Conservation (phyloP, 441 rosid genomes). For the Sinapis alba region DNA sequence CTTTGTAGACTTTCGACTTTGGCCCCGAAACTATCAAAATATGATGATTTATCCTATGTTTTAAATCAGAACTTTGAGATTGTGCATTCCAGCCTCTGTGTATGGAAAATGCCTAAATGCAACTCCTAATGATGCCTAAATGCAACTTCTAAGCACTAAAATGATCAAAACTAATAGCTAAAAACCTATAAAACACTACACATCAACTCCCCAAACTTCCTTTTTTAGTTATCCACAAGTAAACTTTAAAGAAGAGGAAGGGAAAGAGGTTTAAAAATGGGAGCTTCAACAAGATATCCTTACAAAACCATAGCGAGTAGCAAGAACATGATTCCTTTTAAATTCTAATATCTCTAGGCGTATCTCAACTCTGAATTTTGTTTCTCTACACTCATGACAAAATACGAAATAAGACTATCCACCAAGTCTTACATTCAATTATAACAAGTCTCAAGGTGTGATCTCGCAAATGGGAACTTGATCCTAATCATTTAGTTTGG, state of each 20-base stretch:
- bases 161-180: neutral
- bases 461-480: neutral
- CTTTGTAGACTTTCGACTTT: too few species aligned
- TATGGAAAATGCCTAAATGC: neutral
- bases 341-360: neutral
- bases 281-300: neutral
- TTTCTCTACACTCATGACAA: too few species aligned
- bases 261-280: too few species aligned
- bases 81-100: neutral
- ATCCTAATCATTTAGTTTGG: neutral
- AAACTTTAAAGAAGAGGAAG: too few species aligned
- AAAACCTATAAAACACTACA: neutral
- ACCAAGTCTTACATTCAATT: neutral
- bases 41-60: too few species aligned
- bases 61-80: neutral
- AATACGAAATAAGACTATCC: neutral
- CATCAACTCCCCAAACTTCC: too few species aligned
- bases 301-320: neutral
- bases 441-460: neutral
- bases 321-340: neutral
- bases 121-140: neutral
- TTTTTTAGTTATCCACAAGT: too few species aligned
- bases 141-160: neutral
- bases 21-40: too few species aligned
- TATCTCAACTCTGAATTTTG: neutral